These are phyloP conservation scores for Trichothecium sympodiale DNA, from an alignment of 2,329 filamentous ascomycete genomes.

Conservation along the genomic window DNA sequence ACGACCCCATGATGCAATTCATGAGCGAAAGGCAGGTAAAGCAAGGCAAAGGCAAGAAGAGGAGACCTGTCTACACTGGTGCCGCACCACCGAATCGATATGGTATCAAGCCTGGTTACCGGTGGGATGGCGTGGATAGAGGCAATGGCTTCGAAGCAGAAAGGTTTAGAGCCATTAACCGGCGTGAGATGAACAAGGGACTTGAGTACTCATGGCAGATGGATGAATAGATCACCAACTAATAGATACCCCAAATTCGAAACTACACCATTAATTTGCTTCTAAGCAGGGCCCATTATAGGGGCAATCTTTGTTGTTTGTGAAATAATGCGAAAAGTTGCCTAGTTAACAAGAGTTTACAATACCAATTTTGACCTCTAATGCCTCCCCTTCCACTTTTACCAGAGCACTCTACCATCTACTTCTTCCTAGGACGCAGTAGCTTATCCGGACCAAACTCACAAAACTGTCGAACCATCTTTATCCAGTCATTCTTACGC, in stretches of 20 bases:
- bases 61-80: slow-evolving; percentile 64
- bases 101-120: slow-evolving; percentile 80
- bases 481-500: slow-evolving; percentile 44
- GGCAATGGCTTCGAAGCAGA: slow-evolving; percentile 89
- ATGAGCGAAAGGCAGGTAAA: slow-evolving; percentile 38
- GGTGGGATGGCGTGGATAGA: slow-evolving; percentile 95
- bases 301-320: too few species aligned
- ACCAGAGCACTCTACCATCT: not conserved
- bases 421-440: slow-evolving; percentile 27
- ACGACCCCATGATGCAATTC: slow-evolving; percentile 84
- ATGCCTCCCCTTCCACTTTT: too few species aligned
- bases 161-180: slow-evolving; percentile 81
- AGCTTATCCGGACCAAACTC: slow-evolving; percentile 45
- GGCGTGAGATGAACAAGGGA: slow-evolving; percentile 62
- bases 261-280: not conserved
- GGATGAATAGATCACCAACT: slow-evolving; percentile 55
- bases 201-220: slow-evolving; percentile 93
- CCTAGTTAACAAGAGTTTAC: too few species aligned
- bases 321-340: too few species aligned
- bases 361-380: too few species aligned
- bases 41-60: slow-evolving; percentile 19
- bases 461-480: slow-evolving; percentile 44
- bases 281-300: too few species aligned
- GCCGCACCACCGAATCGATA: slow-evolving; percentile 83
- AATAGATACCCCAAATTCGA: slow-evolving; percentile 1